phyloP scores from a whole-genome alignment of 441 rosid species.

The Sinapis alba region DNA sequence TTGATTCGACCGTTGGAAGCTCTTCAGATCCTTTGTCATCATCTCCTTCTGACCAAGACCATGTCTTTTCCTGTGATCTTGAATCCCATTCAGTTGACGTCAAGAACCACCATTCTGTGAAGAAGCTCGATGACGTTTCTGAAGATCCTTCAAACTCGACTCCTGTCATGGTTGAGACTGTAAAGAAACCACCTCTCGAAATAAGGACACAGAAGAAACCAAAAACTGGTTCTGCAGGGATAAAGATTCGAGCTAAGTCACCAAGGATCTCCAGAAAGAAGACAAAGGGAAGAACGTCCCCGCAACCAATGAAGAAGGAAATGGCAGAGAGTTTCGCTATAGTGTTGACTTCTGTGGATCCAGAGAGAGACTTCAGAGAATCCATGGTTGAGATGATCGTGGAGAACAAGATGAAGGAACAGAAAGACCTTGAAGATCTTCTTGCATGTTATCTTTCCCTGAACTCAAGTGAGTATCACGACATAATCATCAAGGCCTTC shows the following conservation, averaged over 20 bases:
- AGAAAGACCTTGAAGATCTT: slow-evolving; percentile 67
- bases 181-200: slow-evolving; percentile 34
- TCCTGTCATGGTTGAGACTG: slow-evolving; percentile 32
- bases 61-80: slow-evolving; percentile 13
- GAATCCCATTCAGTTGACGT: slow-evolving; percentile 45
- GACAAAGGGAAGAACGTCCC: slow-evolving; percentile 28
- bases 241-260: slow-evolving; percentile 56
- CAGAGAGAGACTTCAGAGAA: slow-evolving; percentile 65
- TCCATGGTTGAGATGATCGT: slow-evolving; percentile 77
- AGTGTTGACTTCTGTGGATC: slow-evolving; percentile 57
- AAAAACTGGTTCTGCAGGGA: slow-evolving; percentile 38
- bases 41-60: slow-evolving; percentile 33
- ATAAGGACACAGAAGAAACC: slow-evolving; percentile 34
- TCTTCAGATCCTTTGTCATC: slow-evolving; percentile 36
- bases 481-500: slow-evolving; percentile 57
- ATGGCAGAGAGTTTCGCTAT: slow-evolving; percentile 53
- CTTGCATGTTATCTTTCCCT: slow-evolving; percentile 69
- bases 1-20: slow-evolving; percentile 39
- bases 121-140: slow-evolving; percentile 30
- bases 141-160: slow-evolving; percentile 43
- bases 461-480: slow-evolving; percentile 57
- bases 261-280: slow-evolving; percentile 50
- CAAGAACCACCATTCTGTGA: slow-evolving; percentile 27
- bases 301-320: slow-evolving; percentile 27
- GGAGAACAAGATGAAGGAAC: slow-evolving; percentile 55